Conservation (phyloP, 2,329 filamentous ascomycete genomes). For the Parastagonospora avenae region DNA sequence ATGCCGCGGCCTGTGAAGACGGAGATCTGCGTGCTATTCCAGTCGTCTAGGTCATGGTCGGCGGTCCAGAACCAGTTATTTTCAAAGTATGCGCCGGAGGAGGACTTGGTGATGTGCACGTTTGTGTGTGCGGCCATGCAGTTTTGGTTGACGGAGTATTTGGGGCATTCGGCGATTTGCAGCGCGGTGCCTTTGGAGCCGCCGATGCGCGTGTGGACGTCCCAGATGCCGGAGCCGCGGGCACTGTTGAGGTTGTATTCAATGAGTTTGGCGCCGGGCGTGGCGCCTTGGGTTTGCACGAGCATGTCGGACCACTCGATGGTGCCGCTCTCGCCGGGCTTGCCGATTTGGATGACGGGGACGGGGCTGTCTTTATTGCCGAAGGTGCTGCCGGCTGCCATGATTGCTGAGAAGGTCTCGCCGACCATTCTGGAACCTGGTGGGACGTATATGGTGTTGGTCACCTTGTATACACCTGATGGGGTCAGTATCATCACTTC, state of each 20-base stretch:
- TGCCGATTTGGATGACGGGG: slow-evolving; percentile 70
- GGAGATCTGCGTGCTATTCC: slow-evolving; percentile 73
- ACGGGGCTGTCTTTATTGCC: slow-evolving; percentile 60
- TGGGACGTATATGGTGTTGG: slow-evolving; percentile 61
- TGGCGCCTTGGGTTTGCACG: slow-evolving; percentile 71
- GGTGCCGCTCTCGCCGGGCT: slow-evolving; percentile 66
- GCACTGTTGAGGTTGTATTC: slow-evolving; percentile 69
- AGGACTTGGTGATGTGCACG: slow-evolving; percentile 57
- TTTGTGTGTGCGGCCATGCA: slow-evolving; percentile 73
- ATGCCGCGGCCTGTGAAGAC: slow-evolving; percentile 88
- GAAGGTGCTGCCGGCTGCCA: slow-evolving; percentile 69
- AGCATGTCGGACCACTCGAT: slow-evolving; percentile 78
- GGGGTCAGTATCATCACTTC: background rate
- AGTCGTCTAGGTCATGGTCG: slow-evolving; percentile 87
- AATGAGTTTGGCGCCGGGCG: slow-evolving; percentile 72
- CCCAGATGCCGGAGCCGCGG: slow-evolving; percentile 72
- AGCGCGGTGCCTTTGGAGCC: slow-evolving; percentile 79
- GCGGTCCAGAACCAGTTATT: slow-evolving; percentile 92
- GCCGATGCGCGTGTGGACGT: slow-evolving; percentile 85
- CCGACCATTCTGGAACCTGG: slow-evolving; percentile 81
- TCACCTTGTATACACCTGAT: slow-evolving; percentile 57
- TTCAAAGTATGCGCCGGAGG: slow-evolving; percentile 74
- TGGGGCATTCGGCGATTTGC: slow-evolving; percentile 77
- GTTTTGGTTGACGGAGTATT: slow-evolving; percentile 63
- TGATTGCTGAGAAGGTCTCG: slow-evolving; percentile 83